These are phyloP conservation scores for Bipolaris oryzae DNA, from an alignment of 2,329 filamentous ascomycete species.

Conservation along the genomic window DNA sequence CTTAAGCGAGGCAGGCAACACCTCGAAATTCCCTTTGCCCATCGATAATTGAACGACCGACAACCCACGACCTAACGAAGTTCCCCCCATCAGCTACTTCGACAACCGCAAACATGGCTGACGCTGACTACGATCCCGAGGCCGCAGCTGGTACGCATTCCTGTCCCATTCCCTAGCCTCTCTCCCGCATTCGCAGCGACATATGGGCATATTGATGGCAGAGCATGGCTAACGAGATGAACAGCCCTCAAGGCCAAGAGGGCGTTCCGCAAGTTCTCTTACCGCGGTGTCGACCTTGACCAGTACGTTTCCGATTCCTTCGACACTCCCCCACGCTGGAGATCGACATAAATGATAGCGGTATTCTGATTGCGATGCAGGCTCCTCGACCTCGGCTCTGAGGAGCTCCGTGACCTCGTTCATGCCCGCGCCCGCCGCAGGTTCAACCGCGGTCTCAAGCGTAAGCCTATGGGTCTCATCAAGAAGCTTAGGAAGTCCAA, in stretches of 20 bases:
- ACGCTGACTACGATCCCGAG: slow-evolving; percentile 71
- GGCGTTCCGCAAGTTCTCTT: slow-evolving; percentile 99
- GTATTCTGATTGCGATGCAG: slow-evolving; percentile 57
- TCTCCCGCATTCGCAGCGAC: slow-evolving; percentile 16
- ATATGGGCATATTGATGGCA: slow-evolving; percentile 7
- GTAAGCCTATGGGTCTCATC: slow-evolving; percentile 99
- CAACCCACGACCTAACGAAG: slow-evolving; percentile 38
- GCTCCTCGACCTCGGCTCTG: slow-evolving; percentile 97
- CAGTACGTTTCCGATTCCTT: slow-evolving; percentile 70
- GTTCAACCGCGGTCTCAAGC: slow-evolving; percentile 99
- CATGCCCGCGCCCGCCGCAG: slow-evolving; percentile 97
- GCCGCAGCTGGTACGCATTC: slow-evolving; percentile 72
- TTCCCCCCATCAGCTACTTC: slow-evolving; percentile 51
- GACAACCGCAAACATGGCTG: slow-evolving; percentile 76
- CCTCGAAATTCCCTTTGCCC: slow-evolving; percentile 16
- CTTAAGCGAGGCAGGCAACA: slow-evolving; percentile 16
- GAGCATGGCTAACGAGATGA: slow-evolving; percentile 34
- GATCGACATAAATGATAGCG: slow-evolving; percentile 2
- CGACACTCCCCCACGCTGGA: slow-evolving; percentile 3
- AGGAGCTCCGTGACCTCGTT: slow-evolving; percentile 98
- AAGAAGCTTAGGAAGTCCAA: slow-evolving; percentile 98
- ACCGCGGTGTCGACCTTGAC: slow-evolving; percentile 99
- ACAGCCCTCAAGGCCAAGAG: slow-evolving; percentile 98
- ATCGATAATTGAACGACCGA: slow-evolving; percentile 42
- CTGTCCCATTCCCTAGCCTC: slow-evolving; percentile 17